Evolutionary conservation across 192 early-diverging fungal genomes (phyloP).

Genomic region (Backusella circina): DNA sequence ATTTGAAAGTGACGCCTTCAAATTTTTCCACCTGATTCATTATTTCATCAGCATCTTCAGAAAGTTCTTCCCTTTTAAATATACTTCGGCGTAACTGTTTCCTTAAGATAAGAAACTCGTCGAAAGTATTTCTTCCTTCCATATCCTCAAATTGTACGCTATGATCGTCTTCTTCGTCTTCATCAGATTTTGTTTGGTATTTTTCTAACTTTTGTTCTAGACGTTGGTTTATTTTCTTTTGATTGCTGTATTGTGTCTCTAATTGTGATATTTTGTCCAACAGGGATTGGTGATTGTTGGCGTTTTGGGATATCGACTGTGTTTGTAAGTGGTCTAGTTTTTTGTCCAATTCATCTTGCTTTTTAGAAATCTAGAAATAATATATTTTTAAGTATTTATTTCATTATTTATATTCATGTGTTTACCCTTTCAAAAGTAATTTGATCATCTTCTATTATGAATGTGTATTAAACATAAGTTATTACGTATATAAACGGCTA

Average conservation of each 20-base stretch:
- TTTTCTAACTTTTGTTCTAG: background rate
- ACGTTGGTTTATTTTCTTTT: background rate
- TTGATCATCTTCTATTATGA: background rate
- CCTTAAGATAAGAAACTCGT: conserved; percentile 17
- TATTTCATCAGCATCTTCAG: conserved; percentile 14
- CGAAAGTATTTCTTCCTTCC: background rate
- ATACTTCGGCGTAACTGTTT: conserved; percentile 25
- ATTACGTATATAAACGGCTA: background rate
- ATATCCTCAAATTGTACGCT: background rate
- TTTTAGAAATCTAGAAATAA: background rate
- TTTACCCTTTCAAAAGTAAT: background rate
- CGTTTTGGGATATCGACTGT: background rate
- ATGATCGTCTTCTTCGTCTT: background rate
- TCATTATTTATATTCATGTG: background rate
- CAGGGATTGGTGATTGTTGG: background rate
- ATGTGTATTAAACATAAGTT: background rate
- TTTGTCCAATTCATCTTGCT: background rate
- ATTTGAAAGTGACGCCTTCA: conserved; percentile 27
- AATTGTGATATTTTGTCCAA: background rate
- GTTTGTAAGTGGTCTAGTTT: background rate
- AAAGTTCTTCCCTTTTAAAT: conserved; percentile 20
- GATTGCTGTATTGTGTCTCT: background rate
- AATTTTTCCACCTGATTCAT: conserved; percentile 31
- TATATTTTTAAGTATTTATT: background rate
- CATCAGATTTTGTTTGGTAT: background rate